phyloP scores from a whole-genome alignment of 352 stramenopile genomes.

The Plasmopara viticola region DNA sequence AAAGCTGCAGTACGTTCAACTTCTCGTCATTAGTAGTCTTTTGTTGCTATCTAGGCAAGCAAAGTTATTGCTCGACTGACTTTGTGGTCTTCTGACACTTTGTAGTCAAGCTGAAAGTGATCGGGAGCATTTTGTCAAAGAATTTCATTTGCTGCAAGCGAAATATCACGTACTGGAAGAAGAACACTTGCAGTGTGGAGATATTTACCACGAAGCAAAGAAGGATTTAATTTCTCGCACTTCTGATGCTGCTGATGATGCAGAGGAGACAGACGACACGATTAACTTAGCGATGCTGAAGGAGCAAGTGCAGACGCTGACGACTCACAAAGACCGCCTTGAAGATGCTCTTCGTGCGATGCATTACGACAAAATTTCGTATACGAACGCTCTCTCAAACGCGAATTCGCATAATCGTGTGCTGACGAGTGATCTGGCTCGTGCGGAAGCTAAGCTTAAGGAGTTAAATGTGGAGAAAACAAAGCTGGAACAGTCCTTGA shows the following conservation, averaged over 20 bases:
- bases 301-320: conserved; percentile 49
- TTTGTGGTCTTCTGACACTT: background rate
- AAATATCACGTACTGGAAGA: conserved; percentile 49
- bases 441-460: conserved; percentile 48
- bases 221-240: background rate
- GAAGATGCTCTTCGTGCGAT: conserved; percentile 67
- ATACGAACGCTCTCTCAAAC: conserved; percentile 72
- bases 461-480: conserved; percentile 29
- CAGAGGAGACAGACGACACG: background rate
- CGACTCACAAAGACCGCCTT: conserved; percentile 51
- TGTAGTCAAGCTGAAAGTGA: conserved; percentile 41
- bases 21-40: background rate
- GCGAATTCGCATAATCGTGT: conserved; percentile 73
- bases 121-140: conserved; percentile 42
- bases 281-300: conserved; percentile 25
- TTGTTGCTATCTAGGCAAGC: no score
- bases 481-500: conserved; percentile 40
- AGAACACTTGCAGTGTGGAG: conserved; percentile 29
- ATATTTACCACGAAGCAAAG: conserved; percentile 1
- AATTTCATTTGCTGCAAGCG: conserved; percentile 40
- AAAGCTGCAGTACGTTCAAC: conserved; percentile 39
- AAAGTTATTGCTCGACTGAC: background rate
- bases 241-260: background rate
- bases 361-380: conserved; percentile 82
- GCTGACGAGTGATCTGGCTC: conserved; percentile 49